Base-by-base conservation (phyloP, 2,329 filamentous ascomycete genomes). In the Acrodontium crateriforme region DNA sequence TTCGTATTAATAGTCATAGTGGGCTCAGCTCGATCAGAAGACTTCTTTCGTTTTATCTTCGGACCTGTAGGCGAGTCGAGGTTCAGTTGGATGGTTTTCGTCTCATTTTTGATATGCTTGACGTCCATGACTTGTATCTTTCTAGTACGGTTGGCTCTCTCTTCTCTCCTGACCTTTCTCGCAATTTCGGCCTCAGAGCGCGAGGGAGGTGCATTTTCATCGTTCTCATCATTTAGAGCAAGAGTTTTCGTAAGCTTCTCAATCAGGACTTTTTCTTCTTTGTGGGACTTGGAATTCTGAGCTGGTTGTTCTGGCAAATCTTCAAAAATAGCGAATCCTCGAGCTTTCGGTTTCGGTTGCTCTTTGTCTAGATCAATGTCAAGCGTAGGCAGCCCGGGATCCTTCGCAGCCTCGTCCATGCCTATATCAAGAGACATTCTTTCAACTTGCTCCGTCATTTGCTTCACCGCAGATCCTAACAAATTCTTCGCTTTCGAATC, bases 1-100 rank as follows among this genome's bases (percentile, higher is more conserved):
- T 73, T 81, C 9, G 89, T 98, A 49, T 95, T 84, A 40, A 98
- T 71, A 1, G 89, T 98, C 85, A 98, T 94, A 2, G 89, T 98
- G n/a, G 85, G 81, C 54, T 95, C 87, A 18, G 64, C 58, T 17
- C 73, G 73, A 49, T 78, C 85, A 24, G 61, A 56, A 8, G 65
- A 66, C 28, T 74, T 75, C 52, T 79, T 89, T 53, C 81, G 81
- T 65, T 76, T 78, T 30, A 87, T 67, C 54, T 91, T 95, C 3
- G 74, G 74, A n/a, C 75, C 71, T 0, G 80, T 80, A 0, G 85
- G 87, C 2, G 87, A 94, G 46, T 89, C 82, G 30, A 95, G 63
- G 44, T 94, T 94, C 32, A 84, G 78, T 64, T 92, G 89, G 54
- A 95, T 82, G 28, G 87, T 93, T 54, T 94, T 84, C 2, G 85